Percentiles rank a stretch among this genome's conserved stretches.
Conservation (phyloP, 495 filamentous ascomycete species). For the Cercophora samala region DNA sequence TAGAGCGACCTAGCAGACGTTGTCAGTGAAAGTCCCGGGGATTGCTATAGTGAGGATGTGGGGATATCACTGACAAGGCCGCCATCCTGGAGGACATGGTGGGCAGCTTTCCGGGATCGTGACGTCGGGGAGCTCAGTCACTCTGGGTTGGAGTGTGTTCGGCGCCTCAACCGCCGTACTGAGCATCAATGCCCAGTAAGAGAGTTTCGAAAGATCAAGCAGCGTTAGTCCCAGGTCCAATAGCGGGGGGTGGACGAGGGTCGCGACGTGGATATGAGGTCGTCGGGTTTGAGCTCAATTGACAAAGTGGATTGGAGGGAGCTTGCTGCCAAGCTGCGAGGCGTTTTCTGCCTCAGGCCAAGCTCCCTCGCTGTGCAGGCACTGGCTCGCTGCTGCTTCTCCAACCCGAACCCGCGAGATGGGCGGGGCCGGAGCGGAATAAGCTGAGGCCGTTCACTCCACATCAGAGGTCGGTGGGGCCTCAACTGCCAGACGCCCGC, state of each 20-base stretch:
- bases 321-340: constrained; percentile 8
- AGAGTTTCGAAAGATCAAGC: constrained; percentile 1
- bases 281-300: constrained; percentile 23
- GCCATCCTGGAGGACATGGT: constrained; percentile 48
- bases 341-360: constrained; percentile 23
- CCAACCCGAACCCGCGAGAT: not conserved
- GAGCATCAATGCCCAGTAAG: not conserved
- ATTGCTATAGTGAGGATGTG: not conserved
- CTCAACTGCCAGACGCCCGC: not conserved
- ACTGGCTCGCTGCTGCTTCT: not conserved
- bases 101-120: constrained; percentile 18
- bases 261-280: constrained; percentile 16
- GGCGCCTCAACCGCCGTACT: constrained; percentile 7
- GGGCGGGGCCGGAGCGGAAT: constrained; percentile 7
- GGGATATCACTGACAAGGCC: constrained; percentile 40
- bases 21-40: constrained; percentile 14
- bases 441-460: not conserved
- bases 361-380: not conserved
- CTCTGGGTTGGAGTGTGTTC: not conserved
- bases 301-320: constrained; percentile 20
- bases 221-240: not conserved
- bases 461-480: not conserved
- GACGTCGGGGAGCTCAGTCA: not conserved
- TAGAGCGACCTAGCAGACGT: constrained; percentile 73
- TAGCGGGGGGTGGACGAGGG: constrained; percentile 8